Evolutionary conservation across 1,139 yeast genomes (phyloP).

Genomic region (Yamadazyma pseudoaaseri): DNA sequence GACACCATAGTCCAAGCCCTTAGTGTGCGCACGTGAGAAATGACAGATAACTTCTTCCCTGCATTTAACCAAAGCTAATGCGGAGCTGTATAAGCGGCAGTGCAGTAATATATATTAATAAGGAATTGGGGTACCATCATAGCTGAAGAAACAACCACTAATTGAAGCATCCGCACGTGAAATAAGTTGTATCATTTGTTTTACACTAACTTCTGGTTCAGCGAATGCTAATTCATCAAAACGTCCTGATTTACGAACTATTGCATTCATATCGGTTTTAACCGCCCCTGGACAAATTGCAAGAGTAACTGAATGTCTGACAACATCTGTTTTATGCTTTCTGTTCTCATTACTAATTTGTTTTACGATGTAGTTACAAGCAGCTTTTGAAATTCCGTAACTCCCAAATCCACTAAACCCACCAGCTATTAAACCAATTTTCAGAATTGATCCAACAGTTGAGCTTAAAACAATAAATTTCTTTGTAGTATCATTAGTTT

Average conservation of each 20-base stretch:
- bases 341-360: constrained; percentile 16
- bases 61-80: too few relatives aligned
- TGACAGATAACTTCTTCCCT: too few relatives aligned
- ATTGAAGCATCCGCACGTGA: neutral
- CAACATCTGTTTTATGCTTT: constrained; percentile 33
- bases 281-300: constrained; percentile 32
- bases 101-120: too few relatives aligned
- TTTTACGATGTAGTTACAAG: constrained; percentile 7
- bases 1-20: constrained; percentile 5
- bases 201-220: constrained; percentile 3
- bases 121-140: constrained; percentile 3
- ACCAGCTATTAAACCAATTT: neutral
- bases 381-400: constrained; percentile 11
- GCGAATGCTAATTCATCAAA: neutral
- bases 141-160: constrained; percentile 4
- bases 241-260: neutral
- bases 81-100: too few relatives aligned
- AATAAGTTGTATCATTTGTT: constrained; percentile 3
- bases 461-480: constrained; percentile 8
- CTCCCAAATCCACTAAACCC: constrained; percentile 2
- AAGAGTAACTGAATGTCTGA: constrained; percentile 2
- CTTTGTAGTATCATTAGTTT: constrained; percentile 4
- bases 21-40: constrained; percentile 6
- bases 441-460: constrained; percentile 15
- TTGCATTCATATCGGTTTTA: constrained; percentile 20